Base-by-base conservation (phyloP, 2,329 filamentous ascomycete genomes). In the Exserohilum turcica region DNA sequence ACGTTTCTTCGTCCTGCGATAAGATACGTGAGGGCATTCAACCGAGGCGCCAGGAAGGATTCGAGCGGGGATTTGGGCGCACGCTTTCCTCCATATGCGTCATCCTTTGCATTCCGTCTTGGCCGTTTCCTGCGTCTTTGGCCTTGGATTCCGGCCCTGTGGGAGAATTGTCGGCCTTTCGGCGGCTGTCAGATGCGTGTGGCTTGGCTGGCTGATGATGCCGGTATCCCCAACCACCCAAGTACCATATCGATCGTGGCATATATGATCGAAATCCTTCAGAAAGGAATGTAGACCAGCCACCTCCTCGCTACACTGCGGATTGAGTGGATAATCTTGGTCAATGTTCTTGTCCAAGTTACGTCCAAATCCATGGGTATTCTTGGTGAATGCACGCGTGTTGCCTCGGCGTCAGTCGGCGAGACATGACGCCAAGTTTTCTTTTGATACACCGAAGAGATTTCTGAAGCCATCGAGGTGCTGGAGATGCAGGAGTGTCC, bases 1-100 rank as follows among this genome's bases (percentile, higher is more conserved):
- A 63, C 58, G 60, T 63, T 63, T 52, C 40, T 54, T 36, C 54
- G 48, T 32, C 43, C 18, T 27, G 53, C 48, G 53, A 51, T 53
- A 36, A 49, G 55, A 61, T 56, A 57, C 55, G 60, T 39, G 48
- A 43, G 31, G 42, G 13, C 40, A 40, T 7, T 16, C 36, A 27
- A 33, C 43, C 54, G 29, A 43, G 27, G 39, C 55, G 39, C 33
- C 46, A 47, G 42, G 24, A 46, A 28, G 40, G 42, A 43, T 48
- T 57, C 19, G 50, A 44, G 39, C 38, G 31, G 33, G 15, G 21
- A 32, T 38, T 52, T 33, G 16, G 37, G 29, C 28, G 43, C 38
- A 43, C 32, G 45, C 13, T 24, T 35, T 49, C 39, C 9, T n/a
- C n/a, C n/a, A n/a, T 7, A 21, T 43, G 45, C 45, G 39, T 53